Evolutionary conservation across 2,329 filamentous ascomycete genomes (phyloP).

Genomic region (Talaromyces sp.): DNA sequence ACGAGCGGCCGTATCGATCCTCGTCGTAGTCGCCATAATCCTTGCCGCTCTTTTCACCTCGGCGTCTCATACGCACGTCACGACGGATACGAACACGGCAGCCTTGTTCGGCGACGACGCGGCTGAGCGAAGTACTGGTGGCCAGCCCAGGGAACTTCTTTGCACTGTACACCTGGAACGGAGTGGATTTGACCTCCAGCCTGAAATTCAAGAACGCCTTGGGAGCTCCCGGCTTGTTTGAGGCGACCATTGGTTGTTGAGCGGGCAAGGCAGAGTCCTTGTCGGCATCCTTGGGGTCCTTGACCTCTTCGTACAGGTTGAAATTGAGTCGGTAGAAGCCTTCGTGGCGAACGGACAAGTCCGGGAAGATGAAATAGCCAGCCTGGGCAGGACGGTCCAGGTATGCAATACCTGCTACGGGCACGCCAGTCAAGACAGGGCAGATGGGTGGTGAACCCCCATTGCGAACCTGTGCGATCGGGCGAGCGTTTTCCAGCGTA

Average conservation of each 20-base stretch:
- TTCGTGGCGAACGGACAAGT: slow-evolving; percentile 92
- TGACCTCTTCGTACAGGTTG: slow-evolving; percentile 89
- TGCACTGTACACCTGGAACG: slow-evolving; percentile 88
- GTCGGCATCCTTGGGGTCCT: slow-evolving; percentile 76
- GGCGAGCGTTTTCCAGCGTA: slow-evolving; percentile 80
- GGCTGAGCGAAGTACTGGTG: slow-evolving; percentile 83
- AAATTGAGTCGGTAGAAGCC: slow-evolving; percentile 89
- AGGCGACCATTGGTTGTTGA: slow-evolving; percentile 26
- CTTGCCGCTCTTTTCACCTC: slow-evolving; percentile 65
- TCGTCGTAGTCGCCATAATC: slow-evolving; percentile 66
- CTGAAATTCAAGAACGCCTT: slow-evolving; percentile 71
- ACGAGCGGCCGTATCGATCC: slow-evolving; percentile 44
- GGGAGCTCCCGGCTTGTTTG: slow-evolving; percentile 40
- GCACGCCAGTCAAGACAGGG: slow-evolving; percentile 87
- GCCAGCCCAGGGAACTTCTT: slow-evolving; percentile 97
- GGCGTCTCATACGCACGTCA: slow-evolving; percentile 86
- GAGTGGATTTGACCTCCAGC: slow-evolving; percentile 80
- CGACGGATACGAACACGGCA: slow-evolving; percentile 93
- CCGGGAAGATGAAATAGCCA: slow-evolving; percentile 97
- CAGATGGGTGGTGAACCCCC: slow-evolving; percentile 63
- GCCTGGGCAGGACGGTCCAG: slow-evolving; percentile 75
- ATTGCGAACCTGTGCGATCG: slow-evolving; percentile 75
- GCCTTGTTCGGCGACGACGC: slow-evolving; percentile 90
- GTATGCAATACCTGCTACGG: slow-evolving; percentile 93
- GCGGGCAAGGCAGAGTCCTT: slow-evolving; percentile 45